Evolutionary conservation across 2,329 filamentous ascomycete species (phyloP), one percentile per base, ranked within the genome.

Genomic region (Fusarium subtropicale): DNA sequence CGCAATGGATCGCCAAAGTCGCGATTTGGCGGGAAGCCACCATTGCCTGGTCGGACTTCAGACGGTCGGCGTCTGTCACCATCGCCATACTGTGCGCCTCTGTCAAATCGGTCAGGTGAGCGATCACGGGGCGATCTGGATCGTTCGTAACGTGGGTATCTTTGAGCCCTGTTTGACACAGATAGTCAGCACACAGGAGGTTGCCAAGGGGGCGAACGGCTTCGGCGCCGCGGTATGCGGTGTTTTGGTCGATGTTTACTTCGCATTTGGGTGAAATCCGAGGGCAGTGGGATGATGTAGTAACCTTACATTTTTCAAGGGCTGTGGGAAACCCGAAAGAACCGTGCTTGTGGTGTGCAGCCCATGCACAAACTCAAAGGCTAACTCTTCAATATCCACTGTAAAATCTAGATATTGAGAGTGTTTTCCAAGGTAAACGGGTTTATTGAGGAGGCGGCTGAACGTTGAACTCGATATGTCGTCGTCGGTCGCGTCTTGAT

Each of bases 21-120:
- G 69, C 89, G 84, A 71, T 85, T 86, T 3, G 85, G 79, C 70
- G 86, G 86, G 64, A 92, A 92, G n/a, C 83, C 81, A 30, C 86
- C 84, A 58, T 84, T 83, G 74, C 87, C 89, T 33, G 83, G 78
- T 64, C 87, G 83, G 48, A 81, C 82, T 73, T 90, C 88, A 55
- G 84, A 87, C n/a, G 89, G 90, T 52, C 90, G 88, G 58, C 92
- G 88, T 65, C 91, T 87, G 76, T 94, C 92, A 68, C 85, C 84
- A 74, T 93, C 87, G 72, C 82, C 81, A 68, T 87, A 88, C 68
- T 86, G 83, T 11, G 84, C 82, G 24, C 78, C 80, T 59, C 86
- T 82, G 65, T 88, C 85, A 64, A 85, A 93, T 63, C 90, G 87
- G 71, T 89, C 88, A 51, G 90, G 90, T 28, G 90, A 93, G 71